phyloP scores from a whole-genome alignment of 768 basidiomycete genomes.

The Termitomyces sp. region DNA sequence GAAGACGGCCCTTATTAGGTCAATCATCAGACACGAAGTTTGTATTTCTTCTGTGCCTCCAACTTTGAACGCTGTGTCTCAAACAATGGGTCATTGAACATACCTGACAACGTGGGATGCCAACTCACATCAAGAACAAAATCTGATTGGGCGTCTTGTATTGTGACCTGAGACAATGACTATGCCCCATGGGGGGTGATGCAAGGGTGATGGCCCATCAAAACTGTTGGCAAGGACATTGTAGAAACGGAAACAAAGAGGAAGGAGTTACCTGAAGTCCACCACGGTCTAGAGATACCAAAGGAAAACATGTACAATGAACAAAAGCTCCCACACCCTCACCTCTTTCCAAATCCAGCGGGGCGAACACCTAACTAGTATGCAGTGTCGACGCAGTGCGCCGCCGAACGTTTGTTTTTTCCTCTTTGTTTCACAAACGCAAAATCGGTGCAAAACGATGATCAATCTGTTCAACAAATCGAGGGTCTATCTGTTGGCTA shows the following conservation, averaged over 20 bases:
- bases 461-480: background rate
- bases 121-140: background rate
- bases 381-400: background rate
- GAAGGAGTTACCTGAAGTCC: background rate
- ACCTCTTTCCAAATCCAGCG: background rate
- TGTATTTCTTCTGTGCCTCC: background rate
- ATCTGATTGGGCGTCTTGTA: background rate
- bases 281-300: background rate
- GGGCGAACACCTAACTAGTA: background rate
- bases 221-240: background rate
- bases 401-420: background rate
- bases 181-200: too few species aligned
- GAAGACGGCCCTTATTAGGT: background rate
- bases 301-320: background rate
- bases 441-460: too few species aligned
- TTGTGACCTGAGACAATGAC: background rate
- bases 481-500: background rate
- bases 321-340: background rate
- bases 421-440: background rate
- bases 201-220: background rate
- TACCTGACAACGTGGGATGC: background rate
- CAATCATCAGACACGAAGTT: background rate
- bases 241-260: background rate
- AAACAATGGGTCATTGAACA: too few species aligned
- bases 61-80: too few species aligned